A percentile compares a stretch with the other conserved stretches of the same genome.
These are phyloP conservation scores for Fusarium multiceps DNA, from an alignment of 2,329 filamentous ascomycete genomes.

Conservation along the genomic window DNA sequence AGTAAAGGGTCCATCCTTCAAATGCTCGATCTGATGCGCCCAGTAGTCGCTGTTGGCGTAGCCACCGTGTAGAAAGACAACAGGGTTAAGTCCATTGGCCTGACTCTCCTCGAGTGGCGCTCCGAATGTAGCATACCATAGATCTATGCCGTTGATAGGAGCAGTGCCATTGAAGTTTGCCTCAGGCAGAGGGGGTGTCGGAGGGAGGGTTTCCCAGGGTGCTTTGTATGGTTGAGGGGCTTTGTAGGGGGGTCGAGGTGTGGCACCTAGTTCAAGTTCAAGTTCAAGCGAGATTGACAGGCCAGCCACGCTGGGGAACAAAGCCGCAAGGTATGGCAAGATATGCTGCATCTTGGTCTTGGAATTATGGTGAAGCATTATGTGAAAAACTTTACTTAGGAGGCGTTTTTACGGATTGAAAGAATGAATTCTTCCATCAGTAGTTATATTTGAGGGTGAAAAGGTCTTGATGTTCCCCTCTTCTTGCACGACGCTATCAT, in stretches of 20 bases:
- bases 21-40: not conserved
- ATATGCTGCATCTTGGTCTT: not conserved
- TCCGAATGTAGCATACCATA: constrained; percentile 1
- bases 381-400: too few species aligned
- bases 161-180: not conserved
- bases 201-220: constrained; percentile 2
- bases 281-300: not conserved
- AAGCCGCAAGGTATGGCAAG: not conserved
- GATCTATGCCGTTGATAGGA: not conserved
- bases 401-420: not conserved
- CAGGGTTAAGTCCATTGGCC: not conserved
- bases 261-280: not conserved
- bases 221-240: not conserved
- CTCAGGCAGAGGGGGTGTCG: not conserved
- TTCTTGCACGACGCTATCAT: not conserved
- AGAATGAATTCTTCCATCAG: not conserved
- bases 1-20: not conserved
- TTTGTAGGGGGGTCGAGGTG: not conserved
- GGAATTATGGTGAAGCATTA: not conserved
- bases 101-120: not conserved
- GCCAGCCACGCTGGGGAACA: not conserved
- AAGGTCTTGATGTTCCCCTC: not conserved
- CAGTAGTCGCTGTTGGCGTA: constrained; percentile 5
- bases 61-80: constrained; percentile 3
- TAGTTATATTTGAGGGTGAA: not conserved